These are phyloP conservation scores for Fusarium setosum DNA, from an alignment of 2,329 filamentous ascomycete species.

Conservation along the genomic window DNA sequence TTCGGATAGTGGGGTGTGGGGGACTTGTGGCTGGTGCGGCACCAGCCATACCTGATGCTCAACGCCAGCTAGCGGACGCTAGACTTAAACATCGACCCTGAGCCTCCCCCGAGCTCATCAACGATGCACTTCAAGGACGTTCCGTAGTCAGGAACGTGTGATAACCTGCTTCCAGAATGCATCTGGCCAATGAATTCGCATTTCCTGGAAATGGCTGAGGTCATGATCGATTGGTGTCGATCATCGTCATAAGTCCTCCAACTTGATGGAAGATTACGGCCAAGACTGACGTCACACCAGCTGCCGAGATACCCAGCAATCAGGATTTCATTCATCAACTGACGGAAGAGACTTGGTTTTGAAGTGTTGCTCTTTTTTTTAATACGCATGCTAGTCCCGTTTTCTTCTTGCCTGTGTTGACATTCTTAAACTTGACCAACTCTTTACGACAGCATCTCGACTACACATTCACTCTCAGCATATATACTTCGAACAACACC, in stretches of 20 bases:
- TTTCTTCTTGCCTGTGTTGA: background rate
- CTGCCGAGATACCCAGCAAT: conserved; percentile 38
- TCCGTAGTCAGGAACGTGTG: conserved; percentile 12
- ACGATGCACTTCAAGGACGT: conserved; percentile 2
- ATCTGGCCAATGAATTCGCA: conserved; percentile 10
- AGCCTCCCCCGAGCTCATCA: conserved; percentile 5
- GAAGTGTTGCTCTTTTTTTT: conserved; percentile 12
- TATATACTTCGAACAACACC: conserved; percentile 1
- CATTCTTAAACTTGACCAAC: background rate
- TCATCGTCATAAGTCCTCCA: conserved; percentile 39
- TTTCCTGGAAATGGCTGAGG: background rate
- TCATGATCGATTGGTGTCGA: conserved; percentile 32
- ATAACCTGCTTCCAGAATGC: background rate
- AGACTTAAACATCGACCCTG: background rate
- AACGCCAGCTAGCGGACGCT: background rate
- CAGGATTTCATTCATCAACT: conserved; percentile 44
- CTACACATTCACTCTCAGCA: background rate
- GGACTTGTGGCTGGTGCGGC: conserved; percentile 13
- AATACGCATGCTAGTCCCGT: conserved; percentile 21
- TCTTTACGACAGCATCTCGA: background rate
- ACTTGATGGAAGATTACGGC: conserved; percentile 23
- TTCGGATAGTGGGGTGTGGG: conserved; percentile 39
- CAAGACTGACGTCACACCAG: conserved; percentile 42
- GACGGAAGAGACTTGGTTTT: conserved; percentile 15
- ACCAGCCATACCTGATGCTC: background rate